Percentiles rank a stretch among this genome's conserved stretches.
phyloP scores from a whole-genome alignment of 2,329 filamentous ascomycete species.

The Scytalidium lignicola region DNA sequence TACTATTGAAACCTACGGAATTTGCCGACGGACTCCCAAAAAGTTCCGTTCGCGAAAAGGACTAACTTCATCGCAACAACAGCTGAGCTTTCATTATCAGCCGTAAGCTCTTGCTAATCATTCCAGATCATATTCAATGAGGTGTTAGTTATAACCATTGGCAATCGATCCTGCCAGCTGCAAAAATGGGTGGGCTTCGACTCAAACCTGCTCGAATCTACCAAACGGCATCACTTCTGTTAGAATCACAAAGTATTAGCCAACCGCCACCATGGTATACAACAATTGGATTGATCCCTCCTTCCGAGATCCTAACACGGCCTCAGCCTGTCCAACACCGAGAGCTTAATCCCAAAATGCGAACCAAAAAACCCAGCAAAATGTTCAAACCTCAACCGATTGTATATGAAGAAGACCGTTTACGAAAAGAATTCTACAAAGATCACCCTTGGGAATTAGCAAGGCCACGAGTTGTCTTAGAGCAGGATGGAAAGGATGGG shows the following conservation, averaged over 20 bases:
- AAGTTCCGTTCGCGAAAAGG: background rate
- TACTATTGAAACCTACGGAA: background rate
- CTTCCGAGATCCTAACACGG: constrained; percentile 52
- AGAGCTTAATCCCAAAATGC: constrained; percentile 21
- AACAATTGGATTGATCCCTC: constrained; percentile 37
- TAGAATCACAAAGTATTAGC: constrained; percentile 36
- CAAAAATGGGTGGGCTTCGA: constrained; percentile 26
- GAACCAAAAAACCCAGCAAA: constrained; percentile 59
- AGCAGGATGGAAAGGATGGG: constrained; percentile 78
- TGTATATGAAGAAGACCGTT: constrained; percentile 73
- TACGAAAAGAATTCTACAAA: constrained; percentile 78
- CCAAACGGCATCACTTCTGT: constrained; percentile 38
- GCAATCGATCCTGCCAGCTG: background rate
- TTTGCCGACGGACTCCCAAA: background rate
- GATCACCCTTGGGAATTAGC: constrained; percentile 98
- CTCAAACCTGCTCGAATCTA: constrained; percentile 40
- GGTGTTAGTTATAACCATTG: background rate
- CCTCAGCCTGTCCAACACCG: constrained; percentile 45
- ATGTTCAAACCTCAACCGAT: constrained; percentile 78
- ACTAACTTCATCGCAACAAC: background rate
- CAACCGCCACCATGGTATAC: constrained; percentile 28
- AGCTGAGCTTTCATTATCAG: background rate
- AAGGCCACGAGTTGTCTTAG: constrained; percentile 76
- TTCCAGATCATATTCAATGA: background rate
- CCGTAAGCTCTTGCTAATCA: background rate